These are phyloP conservation scores for Colletotrichum navitas DNA, from an alignment of 2,329 filamentous ascomycete genomes.

Conservation along the genomic window DNA sequence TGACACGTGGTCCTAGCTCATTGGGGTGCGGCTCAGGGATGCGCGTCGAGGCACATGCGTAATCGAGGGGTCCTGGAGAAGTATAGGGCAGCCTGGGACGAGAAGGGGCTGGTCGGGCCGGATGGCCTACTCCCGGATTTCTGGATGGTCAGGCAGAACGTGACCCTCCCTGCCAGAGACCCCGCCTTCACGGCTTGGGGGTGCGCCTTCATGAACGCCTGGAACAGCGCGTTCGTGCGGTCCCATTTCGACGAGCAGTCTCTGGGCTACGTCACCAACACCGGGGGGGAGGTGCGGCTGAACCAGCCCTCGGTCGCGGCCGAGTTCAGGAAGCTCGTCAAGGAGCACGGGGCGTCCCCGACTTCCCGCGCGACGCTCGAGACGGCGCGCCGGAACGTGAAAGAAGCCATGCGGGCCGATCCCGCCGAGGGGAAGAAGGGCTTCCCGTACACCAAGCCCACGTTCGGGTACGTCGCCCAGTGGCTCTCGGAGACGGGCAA, in stretches of 20 bases:
- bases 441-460: constrained; percentile 29
- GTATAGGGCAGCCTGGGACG: not conserved
- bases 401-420: not conserved
- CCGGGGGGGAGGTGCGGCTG: constrained; percentile 44
- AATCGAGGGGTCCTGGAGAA: not conserved
- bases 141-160: no score
- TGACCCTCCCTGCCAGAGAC: no score
- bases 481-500: constrained; percentile 53
- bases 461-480: constrained; percentile 38
- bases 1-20: not conserved
- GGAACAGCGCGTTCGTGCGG: constrained; percentile 7
- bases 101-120: no score
- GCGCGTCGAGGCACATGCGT: not conserved
- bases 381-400: not conserved
- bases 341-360: constrained; percentile 37
- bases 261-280: constrained; percentile 47
- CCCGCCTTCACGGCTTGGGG: no score
- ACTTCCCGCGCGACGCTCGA: constrained; percentile 32
- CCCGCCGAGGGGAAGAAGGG: not conserved
- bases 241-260: constrained; percentile 44
- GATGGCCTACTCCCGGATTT: no score
- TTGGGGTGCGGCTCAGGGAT: constrained; percentile 40
- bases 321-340: constrained; percentile 44
- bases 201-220: constrained; percentile 11
- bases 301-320: constrained; percentile 45